These are phyloP conservation scores for Ceratobasidium papillatum DNA, from an alignment of 1,284 basidiomycete genomes.

Conservation along the genomic window DNA sequence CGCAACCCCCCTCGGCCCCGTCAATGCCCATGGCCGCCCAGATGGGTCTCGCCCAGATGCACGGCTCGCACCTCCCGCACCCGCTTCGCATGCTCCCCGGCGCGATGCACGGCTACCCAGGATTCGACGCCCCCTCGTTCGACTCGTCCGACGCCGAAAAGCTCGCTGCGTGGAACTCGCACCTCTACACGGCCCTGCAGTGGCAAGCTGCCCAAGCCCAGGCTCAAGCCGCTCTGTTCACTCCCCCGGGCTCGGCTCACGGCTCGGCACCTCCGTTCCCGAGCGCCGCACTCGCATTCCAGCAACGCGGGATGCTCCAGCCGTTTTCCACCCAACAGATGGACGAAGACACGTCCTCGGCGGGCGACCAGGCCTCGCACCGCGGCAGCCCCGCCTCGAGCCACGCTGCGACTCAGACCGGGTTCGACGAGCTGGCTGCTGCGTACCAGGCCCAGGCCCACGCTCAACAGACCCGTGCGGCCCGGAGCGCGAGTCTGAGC, in stretches of 20 bases:
- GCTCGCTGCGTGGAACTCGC: slow-evolving; percentile 50
- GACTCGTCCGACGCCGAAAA: slow-evolving; percentile 49
- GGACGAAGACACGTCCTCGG: slow-evolving; percentile 4
- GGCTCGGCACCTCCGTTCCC: slow-evolving; percentile 29
- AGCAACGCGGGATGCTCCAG: not conserved
- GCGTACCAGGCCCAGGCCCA: not conserved
- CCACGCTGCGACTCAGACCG: slow-evolving; percentile 28
- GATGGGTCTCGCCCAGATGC: slow-evolving; percentile 43
- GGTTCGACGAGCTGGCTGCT: slow-evolving; percentile 31
- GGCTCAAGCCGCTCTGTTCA: slow-evolving; percentile 39
- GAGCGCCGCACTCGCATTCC: not conserved
- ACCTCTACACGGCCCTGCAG: slow-evolving; percentile 49
- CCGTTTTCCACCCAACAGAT: not conserved
- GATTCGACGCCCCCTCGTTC: slow-evolving; percentile 23
- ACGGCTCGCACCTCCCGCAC: slow-evolving; percentile 42
- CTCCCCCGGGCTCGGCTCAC: slow-evolving; percentile 37
- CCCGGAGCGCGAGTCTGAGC: slow-evolving; percentile 35
- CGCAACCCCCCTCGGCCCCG: slow-evolving; percentile 27
- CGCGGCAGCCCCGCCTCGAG: not conserved
- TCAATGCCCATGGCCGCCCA: slow-evolving; percentile 40
- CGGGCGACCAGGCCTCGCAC: slow-evolving; percentile 8
- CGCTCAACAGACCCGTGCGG: slow-evolving; percentile 26
- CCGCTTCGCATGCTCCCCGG: slow-evolving; percentile 40
- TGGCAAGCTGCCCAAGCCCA: slow-evolving; percentile 38
- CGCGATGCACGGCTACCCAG: slow-evolving; percentile 37